Evolutionary conservation across 495 filamentous ascomycete genomes (phyloP), one percentile per base, ranked within the genome.

Genomic region (Xylaria sp.): DNA sequence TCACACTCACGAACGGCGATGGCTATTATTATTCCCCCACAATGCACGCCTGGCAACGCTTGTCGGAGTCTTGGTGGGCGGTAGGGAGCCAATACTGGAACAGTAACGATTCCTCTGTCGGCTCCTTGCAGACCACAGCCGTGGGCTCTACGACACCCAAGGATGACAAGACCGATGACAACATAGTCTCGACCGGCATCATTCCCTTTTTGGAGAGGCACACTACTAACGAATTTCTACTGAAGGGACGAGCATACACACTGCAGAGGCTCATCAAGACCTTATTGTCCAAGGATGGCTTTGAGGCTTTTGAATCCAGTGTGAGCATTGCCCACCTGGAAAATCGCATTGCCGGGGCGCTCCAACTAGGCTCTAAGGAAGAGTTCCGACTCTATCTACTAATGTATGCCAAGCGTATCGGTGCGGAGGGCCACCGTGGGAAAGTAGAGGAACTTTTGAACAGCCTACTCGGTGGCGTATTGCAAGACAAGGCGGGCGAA

Each of bases 71-170:
- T 1, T 99, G 96, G 97, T 99, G 97, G 96, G 95, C 96, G 3
- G 93, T 98, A 0, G 95, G 95, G 29, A 95, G 92, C 77, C 96
- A 98, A 79, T 98, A 98, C 79, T 98, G 97, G 96, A 97, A 97
- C 80, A 93, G 92, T n/a, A 94, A 93, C 44, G 95, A 95, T 72
- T 90, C 92, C 15, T 93, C 93, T 0, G 86, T 94, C 35, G 89
- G 91, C 69, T 93, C 93, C 63, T 78, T 97, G 9, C 90, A 93
- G 61, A 88, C 92, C 0, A 90, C 91, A 11, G 90, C 88, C 24
- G 85, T 88, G 21, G 87, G 87, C 2, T 82, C 87, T 1, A 79
- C 81, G 11, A 74, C 82, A 21, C 67, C 78, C 2, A 82, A 81
- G 29, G 77, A 77, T 4, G 74, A 66, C 0, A 75, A 76, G 50